Percentiles rank a stretch among this genome's conserved stretches.
Conservation (phyloP, 129 eudicot species). For the Apium graveolens region DNA sequence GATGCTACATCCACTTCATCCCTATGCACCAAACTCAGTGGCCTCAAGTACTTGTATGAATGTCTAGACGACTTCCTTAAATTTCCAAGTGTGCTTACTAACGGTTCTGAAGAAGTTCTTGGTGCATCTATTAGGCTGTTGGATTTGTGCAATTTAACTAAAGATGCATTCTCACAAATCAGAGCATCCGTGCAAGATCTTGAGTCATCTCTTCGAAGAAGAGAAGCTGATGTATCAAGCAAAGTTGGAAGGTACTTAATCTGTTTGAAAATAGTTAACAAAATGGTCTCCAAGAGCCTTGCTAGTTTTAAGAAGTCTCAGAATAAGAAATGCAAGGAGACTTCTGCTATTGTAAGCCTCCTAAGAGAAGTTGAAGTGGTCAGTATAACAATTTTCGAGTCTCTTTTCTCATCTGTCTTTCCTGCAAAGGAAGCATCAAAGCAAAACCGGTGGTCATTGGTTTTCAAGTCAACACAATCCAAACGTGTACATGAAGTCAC, state of each 20-base stretch:
- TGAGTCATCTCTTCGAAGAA: conserved; percentile 1
- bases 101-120: not conserved
- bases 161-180: conserved; percentile 10
- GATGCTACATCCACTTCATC: not conserved
- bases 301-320: not conserved
- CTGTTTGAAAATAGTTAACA: not conserved
- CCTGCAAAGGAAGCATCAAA: conserved; percentile 1
- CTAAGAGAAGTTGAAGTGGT: conserved; percentile 1
- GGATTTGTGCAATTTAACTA: conserved; percentile 4
- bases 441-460: not conserved
- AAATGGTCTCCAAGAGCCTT: not conserved
- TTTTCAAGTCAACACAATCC: not conserved
- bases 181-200: conserved; percentile 20
- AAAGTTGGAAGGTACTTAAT: not conserved
- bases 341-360: not conserved
- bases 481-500: not conserved
- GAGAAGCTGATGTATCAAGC: conserved; percentile 6
- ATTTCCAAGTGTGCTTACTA: not conserved
- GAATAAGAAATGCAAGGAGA: not conserved
- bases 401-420: not conserved
- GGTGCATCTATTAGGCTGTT: not conserved
- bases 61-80: too few species aligned
- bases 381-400: not conserved
- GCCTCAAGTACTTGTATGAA: too few species aligned
- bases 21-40: not conserved